Percentiles rank a stretch among this genome's conserved stretches.
Evolutionary conservation across 2,329 filamentous ascomycete species (phyloP).

Genomic region (Colletotrichum godetiae): DNA sequence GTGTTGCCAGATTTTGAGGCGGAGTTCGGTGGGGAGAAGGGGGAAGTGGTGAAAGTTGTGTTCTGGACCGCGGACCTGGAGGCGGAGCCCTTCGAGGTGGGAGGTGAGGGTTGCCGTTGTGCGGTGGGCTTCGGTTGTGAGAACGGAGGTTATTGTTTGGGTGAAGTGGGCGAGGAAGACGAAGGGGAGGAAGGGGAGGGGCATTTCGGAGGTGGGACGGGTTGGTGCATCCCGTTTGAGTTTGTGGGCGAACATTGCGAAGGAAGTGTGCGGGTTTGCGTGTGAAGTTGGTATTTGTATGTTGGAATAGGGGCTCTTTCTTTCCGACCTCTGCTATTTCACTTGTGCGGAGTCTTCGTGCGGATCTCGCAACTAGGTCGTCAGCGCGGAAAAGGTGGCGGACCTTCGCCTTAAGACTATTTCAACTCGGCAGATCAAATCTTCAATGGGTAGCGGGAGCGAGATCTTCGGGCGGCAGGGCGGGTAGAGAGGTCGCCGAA

Average conservation of each 20-base stretch:
- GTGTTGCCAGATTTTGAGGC: constrained; percentile 34
- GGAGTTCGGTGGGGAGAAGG: constrained; percentile 25
- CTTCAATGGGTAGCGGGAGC: background rate
- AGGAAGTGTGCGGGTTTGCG: background rate
- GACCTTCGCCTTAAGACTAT: background rate
- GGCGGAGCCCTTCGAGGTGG: constrained; percentile 21
- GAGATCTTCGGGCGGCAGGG: background rate
- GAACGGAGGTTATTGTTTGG: constrained; percentile 19
- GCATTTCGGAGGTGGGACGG: constrained; percentile 19
- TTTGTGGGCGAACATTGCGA: constrained; percentile 22
- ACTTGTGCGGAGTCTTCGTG: no score
- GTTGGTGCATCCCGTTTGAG: constrained; percentile 15
- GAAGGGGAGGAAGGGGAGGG: constrained; percentile 25
- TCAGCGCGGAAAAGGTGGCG: background rate
- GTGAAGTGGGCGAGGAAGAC: constrained; percentile 34
- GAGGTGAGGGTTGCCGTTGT: constrained; percentile 15
- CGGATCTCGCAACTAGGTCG: background rate
- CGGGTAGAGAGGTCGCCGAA: background rate
- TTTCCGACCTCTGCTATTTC: background rate
- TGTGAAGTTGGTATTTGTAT: background rate
- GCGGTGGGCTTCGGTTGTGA: constrained; percentile 21
- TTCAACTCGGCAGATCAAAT: background rate
- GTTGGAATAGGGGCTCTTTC: background rate
- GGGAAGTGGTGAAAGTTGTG: constrained; percentile 25
- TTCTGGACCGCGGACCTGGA: constrained; percentile 27